Evolutionary conservation across 768 basidiomycete genomes (phyloP), one percentile per base, ranked within the genome.

Genomic region (Trametes elegans): DNA sequence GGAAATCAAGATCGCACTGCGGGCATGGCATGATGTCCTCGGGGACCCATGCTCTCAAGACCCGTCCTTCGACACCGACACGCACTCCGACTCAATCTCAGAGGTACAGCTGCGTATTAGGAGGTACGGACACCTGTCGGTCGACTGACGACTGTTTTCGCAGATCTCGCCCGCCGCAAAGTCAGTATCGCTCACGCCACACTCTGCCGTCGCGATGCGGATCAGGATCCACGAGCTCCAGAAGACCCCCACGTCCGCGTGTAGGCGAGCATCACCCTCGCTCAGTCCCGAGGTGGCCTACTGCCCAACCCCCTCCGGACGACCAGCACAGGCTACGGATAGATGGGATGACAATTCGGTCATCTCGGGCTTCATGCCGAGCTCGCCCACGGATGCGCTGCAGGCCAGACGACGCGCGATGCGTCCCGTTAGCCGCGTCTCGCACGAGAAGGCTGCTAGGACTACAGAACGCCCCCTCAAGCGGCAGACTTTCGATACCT

Each of bases 1-100:
- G 6, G 70, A 66, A 18, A 69, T 83, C 57, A 75, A 73, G 45
- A 69, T 68, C 10, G 78, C 75, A 38, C 66, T 86, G 34, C 69
- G 70, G 52, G 78, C 74, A 23, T 77, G 77, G 57, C 70, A 71
- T 44, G 76, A 77, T 44, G 74, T 75, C 13, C 79, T 71, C 42
- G 80, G 76, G 11, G 76, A 76, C 2, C 14, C 78, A 47, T 68
- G 81, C 23, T 74, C 74, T 11, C 72, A 73, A 13, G 79, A 74
- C 28, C 55, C 80, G 27, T 74, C 79, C 3, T 54, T 72, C 29
- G 65, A 62, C 13, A 52, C 57, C 10, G 55, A 57, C 9, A 53
- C 43, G n/a, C 49, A 51, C 38, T 55, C 58, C 1, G 46, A 39
- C 16, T 47, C 55, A 0, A 52, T 57, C 8, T 29, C 18, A 13